Conservation (phyloP, 1,139 yeast species). For the Schizosaccharomyces versatilis region DNA sequence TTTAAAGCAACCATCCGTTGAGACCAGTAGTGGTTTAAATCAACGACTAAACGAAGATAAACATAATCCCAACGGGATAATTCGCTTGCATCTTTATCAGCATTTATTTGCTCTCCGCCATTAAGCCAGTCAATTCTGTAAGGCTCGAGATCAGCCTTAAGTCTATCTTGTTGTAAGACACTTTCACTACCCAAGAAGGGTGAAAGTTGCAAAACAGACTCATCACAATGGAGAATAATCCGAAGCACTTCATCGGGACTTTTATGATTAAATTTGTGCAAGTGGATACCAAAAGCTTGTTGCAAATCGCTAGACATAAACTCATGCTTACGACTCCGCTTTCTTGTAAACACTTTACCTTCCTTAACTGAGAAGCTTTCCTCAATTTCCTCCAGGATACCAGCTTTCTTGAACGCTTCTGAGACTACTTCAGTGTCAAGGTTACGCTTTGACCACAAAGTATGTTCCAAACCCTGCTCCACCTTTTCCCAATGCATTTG, state of each 20-base stretch:
- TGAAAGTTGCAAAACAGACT: constrained; percentile 43
- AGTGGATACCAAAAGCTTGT: constrained; percentile 76
- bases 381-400: constrained; percentile 62
- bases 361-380: constrained; percentile 48
- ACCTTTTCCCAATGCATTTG: constrained; percentile 93
- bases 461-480: constrained; percentile 33
- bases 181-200: constrained; percentile 57
- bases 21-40: constrained; percentile 65
- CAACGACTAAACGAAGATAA: constrained; percentile 54
- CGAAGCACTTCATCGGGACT: constrained; percentile 40
- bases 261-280: constrained; percentile 51
- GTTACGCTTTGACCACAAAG: constrained; percentile 56
- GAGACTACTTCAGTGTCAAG: constrained; percentile 24
- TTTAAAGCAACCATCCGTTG: constrained; percentile 62
- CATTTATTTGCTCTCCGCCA: constrained; percentile 20
- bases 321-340: constrained; percentile 28
- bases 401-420: constrained; percentile 38
- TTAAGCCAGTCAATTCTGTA: constrained; percentile 35
- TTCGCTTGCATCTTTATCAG: constrained; percentile 37
- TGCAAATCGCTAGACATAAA: constrained; percentile 63
- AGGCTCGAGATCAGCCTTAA: constrained; percentile 31
- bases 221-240: constrained; percentile 56
- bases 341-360: constrained; percentile 22
- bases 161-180: constrained; percentile 7
- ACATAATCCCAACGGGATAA: constrained; percentile 66